Evolutionary conservation across 2,329 filamentous ascomycete genomes (phyloP).

Genomic region (Plectosphaerella plurivora): DNA sequence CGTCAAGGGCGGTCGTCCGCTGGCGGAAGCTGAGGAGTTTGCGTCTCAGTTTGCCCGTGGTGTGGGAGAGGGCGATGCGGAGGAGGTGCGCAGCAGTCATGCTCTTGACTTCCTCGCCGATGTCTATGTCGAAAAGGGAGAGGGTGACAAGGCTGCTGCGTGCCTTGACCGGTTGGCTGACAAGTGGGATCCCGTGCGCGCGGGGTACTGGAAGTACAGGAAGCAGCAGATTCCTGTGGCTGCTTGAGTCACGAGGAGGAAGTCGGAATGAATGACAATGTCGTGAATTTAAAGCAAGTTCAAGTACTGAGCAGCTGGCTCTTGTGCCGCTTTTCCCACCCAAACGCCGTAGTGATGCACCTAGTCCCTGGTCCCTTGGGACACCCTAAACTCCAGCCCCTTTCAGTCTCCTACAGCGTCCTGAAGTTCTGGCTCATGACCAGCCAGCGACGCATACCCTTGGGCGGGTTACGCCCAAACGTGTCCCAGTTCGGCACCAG

Average conservation of each 20-base stretch:
- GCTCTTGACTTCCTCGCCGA: conserved; percentile 71
- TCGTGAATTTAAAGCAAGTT: neutral
- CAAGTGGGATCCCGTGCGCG: conserved; percentile 87
- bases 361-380: neutral
- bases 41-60: conserved; percentile 45
- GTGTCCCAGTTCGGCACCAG: conserved; percentile 72
- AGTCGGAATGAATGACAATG: neutral
- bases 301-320: neutral
- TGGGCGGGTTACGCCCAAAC: conserved; percentile 46
- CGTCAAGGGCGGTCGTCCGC: conserved; percentile 54
- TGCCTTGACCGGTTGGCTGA: conserved; percentile 71
- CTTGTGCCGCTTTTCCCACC: neutral
- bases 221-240: conserved; percentile 15
- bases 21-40: conserved; percentile 43
- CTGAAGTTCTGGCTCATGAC: conserved; percentile 72
- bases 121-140: conserved; percentile 53
- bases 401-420: conserved; percentile 31
- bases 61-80: conserved; percentile 37
- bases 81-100: conserved; percentile 57
- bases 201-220: conserved; percentile 82
- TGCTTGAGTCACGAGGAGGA: neutral
- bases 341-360: neutral
- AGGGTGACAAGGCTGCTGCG: conserved; percentile 58
- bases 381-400: neutral
- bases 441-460: conserved; percentile 55